Base-by-base conservation (phyloP, 257 asterid genomes). In the Cinchona pubescens region DNA sequence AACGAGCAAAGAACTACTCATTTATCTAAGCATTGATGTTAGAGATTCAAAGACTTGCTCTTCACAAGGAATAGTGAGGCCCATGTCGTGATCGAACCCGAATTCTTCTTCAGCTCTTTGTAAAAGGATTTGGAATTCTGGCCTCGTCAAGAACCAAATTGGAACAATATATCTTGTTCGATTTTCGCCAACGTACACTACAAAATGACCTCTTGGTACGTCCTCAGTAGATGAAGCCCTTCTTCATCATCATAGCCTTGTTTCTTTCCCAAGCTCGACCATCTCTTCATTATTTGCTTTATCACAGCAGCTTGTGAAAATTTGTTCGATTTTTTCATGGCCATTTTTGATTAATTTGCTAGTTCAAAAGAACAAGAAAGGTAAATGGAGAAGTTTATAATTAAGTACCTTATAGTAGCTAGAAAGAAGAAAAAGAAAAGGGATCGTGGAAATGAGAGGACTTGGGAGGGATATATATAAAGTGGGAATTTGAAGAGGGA, bases 221-320 rank as follows among this genome's bases (percentile, higher is more conserved):
- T 83, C 86, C 46, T n/a, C n/a, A n/a, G n/a, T n/a, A 83, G 2
- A 0, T 81, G 86, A 13, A 72, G 83, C 40, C 82, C 82, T n/a
- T 79, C 84, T 16, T 82, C 91, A 35, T 82, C 91, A 35, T 82
- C 81, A 19, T 79, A 75, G 0, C 74, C 75, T 15, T 75, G 80
- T 71, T 76, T 83, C 85, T 81, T 87, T 2, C 87, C 91, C 29
- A 87, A 56, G 74, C 90, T 87, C 0, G 88, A 87, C 43, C 89
- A 87, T 32, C 87, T 78, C 80, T 81, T 85, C 69, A 84, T 25
- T 16, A 86, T 86, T 62, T 86, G 82, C 75, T 84, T 86, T 60
- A 86, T 73, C 75, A 86, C 66, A 38, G 83, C 75, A 8, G 84
- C 73, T 67, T 86, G 88, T 56, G 90, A 76, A 29, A 78, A 65